Conservation (phyloP, 2,329 filamentous ascomycete genomes). For the Colletotrichum orbiculare region DNA sequence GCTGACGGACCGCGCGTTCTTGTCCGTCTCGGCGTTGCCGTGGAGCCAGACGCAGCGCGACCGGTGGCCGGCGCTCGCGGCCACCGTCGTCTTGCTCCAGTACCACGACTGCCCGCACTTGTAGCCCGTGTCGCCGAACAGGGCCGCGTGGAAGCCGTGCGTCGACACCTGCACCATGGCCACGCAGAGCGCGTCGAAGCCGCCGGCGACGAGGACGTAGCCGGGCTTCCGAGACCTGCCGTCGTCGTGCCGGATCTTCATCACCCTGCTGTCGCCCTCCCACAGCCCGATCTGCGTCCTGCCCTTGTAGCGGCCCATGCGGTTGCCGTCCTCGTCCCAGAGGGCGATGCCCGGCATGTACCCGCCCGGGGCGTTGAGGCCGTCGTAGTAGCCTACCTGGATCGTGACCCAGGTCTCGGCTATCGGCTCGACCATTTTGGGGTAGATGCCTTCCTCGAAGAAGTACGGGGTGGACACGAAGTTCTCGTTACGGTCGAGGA, state of each 20-base stretch:
- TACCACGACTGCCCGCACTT: slow-evolving; percentile 41
- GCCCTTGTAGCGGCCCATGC: slow-evolving; percentile 35
- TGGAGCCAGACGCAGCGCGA: slow-evolving; percentile 23
- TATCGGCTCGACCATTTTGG: too few relatives aligned
- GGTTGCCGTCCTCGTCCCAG: slow-evolving; percentile 37
- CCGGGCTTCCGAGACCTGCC: slow-evolving; percentile 9
- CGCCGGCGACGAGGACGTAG: slow-evolving; percentile 40
- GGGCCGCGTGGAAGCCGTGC: slow-evolving; percentile 25
- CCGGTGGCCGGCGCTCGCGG: slow-evolving; percentile 26
- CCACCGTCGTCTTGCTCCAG: slow-evolving; percentile 35
- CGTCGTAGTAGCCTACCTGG: too few relatives aligned
- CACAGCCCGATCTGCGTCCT: slow-evolving; percentile 8
- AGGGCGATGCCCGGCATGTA: slow-evolving; percentile 23
- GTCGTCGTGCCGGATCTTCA: slow-evolving; percentile 20
- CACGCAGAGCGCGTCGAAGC: slow-evolving; percentile 40
- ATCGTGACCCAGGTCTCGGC: too few relatives aligned
- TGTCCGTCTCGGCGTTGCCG: neutral
- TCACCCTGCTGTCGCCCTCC: slow-evolving; percentile 23
- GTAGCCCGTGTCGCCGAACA: slow-evolving; percentile 39
- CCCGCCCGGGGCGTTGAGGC: too few relatives aligned
- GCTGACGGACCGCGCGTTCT: slow-evolving; percentile 39
- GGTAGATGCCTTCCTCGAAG: too few relatives aligned
- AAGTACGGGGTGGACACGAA: too few relatives aligned
- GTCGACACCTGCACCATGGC: slow-evolving; percentile 38
- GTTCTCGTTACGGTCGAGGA: too few relatives aligned